These are phyloP conservation scores for Aquilaria agallochum DNA, from an alignment of 441 rosid genomes.

Conservation along the genomic window DNA sequence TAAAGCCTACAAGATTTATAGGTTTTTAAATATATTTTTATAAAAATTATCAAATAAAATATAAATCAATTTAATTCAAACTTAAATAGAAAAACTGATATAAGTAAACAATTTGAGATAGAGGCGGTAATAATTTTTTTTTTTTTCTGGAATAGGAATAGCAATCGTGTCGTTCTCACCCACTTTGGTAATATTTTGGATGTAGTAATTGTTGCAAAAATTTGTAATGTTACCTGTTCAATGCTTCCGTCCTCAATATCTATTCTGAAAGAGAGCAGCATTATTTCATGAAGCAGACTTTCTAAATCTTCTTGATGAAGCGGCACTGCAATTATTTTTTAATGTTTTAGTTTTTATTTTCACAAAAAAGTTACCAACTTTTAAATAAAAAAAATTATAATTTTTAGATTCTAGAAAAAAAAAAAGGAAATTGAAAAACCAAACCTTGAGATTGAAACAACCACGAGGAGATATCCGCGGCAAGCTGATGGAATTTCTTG, in stretches of 20 bases:
- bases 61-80: background rate
- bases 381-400: background rate
- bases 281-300: conserved; percentile 60
- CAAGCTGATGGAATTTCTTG: conserved; percentile 46
- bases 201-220: too few relatives aligned
- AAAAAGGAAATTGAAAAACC: background rate
- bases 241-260: conserved; percentile 89
- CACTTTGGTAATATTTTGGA: too few relatives aligned
- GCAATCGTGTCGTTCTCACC: too few relatives aligned
- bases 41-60: background rate
- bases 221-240: conserved; percentile 43
- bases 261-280: conserved; percentile 73
- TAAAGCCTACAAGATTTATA: too few relatives aligned
- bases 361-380: background rate
- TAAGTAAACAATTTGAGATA: background rate
- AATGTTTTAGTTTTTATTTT: background rate
- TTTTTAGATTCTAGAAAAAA: background rate
- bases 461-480: conserved; percentile 40
- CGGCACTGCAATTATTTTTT: conserved; percentile 24
- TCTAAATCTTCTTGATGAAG: conserved; percentile 59
- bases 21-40: too few relatives aligned
- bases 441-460: conserved; percentile 49
- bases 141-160: too few relatives aligned
- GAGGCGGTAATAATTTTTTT: background rate
- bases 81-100: background rate